phyloP scores from a whole-genome alignment of 257 asterid species.

The Nicotiana sylvestris region DNA sequence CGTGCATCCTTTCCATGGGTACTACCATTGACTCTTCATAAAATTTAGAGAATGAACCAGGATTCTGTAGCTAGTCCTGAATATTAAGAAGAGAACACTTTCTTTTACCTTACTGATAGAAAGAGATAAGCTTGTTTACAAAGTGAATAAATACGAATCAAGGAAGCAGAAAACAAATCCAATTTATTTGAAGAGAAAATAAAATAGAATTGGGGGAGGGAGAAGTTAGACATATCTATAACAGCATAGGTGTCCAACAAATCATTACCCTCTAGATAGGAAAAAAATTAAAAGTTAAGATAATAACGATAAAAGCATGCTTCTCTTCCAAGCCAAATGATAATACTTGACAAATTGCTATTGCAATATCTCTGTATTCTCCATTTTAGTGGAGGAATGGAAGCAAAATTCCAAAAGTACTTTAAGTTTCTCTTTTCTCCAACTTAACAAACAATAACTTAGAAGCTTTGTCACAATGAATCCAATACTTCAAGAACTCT shows the following conservation, averaged over 20 bases:
- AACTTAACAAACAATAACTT: background rate
- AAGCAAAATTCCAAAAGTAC: background rate
- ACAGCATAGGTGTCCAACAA: too few species aligned
- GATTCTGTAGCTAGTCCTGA: slow-evolving; percentile 28
- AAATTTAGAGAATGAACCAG: slow-evolving; percentile 1
- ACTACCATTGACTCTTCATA: slow-evolving; percentile 11
- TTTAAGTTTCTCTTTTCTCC: background rate
- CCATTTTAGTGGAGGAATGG: background rate
- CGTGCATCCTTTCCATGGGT: slow-evolving; percentile 15
- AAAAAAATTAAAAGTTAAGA: background rate
- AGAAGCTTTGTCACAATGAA: background rate
- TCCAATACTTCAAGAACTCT: background rate
- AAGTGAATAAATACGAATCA: background rate
- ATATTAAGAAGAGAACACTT: slow-evolving; percentile 7
- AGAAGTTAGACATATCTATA: too few species aligned
- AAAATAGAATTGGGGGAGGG: too few species aligned
- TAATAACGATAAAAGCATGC: background rate
- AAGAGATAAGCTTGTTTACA: slow-evolving; percentile 10
- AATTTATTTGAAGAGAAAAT: background rate
- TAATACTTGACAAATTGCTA: background rate
- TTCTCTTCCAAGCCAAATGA: background rate
- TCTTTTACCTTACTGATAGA: background rate
- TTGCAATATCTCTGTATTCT: background rate
- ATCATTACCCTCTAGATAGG: too few species aligned
- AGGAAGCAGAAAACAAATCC: background rate